Evolutionary conservation across 768 basidiomycete species (phyloP).

Genomic region (Lepiota subincarnata): DNA sequence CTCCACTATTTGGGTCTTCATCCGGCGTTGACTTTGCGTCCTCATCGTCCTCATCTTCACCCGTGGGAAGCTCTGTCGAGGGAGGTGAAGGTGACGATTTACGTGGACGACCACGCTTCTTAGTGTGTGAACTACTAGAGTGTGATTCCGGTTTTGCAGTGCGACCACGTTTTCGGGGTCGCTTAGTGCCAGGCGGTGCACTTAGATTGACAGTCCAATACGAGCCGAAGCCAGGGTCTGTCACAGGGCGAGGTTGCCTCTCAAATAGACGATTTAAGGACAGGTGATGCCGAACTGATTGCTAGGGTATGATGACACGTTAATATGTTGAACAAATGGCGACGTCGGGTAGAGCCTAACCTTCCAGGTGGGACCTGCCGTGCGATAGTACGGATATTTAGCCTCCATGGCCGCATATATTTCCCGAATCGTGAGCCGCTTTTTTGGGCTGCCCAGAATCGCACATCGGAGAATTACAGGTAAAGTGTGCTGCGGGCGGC

Average conservation of each 20-base stretch:
- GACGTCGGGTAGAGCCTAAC: conserved; percentile 31
- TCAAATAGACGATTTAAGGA: conserved; percentile 82
- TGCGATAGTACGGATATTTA: conserved; percentile 79
- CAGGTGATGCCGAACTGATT: conserved; percentile 85
- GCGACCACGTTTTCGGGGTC: conserved; percentile 76
- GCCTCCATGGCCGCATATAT: conserved; percentile 86
- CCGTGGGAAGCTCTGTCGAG: conserved; percentile 18
- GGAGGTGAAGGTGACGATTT: conserved; percentile 10
- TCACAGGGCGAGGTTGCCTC: conserved; percentile 75
- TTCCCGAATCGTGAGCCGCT: conserved; percentile 77
- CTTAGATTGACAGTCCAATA: conserved; percentile 88
- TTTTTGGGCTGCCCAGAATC: conserved; percentile 71
- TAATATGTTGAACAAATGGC: conserved; percentile 10
- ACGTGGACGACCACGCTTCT: conserved; percentile 10
- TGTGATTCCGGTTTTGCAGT: conserved; percentile 9
- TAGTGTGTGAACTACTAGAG: background rate
- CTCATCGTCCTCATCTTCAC: conserved; percentile 39
- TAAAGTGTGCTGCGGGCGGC: conserved; percentile 77
- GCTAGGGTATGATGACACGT: conserved; percentile 37
- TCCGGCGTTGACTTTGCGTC: conserved; percentile 28
- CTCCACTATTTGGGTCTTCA: conserved; percentile 34
- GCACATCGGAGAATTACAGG: conserved; percentile 83
- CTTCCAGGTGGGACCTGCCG: conserved; percentile 84
- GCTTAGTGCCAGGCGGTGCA: conserved; percentile 84
- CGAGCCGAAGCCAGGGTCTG: conserved; percentile 83